These are phyloP conservation scores for Fusarium marasasianum DNA, from an alignment of 2,329 filamentous ascomycete species.

Conservation along the genomic window DNA sequence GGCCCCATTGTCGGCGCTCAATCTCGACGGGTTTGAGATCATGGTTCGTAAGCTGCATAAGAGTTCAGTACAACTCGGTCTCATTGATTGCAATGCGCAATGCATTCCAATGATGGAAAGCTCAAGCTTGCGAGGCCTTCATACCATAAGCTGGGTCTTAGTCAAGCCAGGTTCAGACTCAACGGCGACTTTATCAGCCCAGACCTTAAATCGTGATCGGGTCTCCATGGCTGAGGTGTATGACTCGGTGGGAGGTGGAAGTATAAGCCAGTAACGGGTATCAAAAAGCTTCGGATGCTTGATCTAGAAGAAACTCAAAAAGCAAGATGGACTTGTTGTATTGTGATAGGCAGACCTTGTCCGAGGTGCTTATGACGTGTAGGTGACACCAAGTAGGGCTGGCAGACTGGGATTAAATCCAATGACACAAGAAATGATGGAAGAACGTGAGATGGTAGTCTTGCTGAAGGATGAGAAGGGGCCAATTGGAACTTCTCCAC, in stretches of 20 bases:
- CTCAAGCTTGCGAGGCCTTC: constrained; percentile 20
- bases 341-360: neutral
- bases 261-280: neutral
- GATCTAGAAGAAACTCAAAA: constrained; percentile 11
- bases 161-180: constrained; percentile 80
- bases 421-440: constrained; percentile 10
- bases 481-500: constrained; percentile 26
- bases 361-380: constrained; percentile 34
- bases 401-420: constrained; percentile 18
- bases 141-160: constrained; percentile 80
- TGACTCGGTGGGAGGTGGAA: neutral
- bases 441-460: constrained; percentile 2
- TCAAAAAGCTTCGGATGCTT: neutral
- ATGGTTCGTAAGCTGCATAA: constrained; percentile 75
- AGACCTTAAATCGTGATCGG: constrained; percentile 52
- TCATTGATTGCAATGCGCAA: neutral
- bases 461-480: constrained; percentile 10
- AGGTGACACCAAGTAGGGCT: constrained; percentile 18
- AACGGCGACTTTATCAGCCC: constrained; percentile 73
- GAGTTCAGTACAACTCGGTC: constrained; percentile 25
- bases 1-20: constrained; percentile 81
- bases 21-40: constrained; percentile 85
- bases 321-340: neutral
- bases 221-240: constrained; percentile 39
- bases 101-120: neutral